phyloP scores from a whole-genome alignment of 352 stramenopile genomes.

The Phytophthora idaei region DNA sequence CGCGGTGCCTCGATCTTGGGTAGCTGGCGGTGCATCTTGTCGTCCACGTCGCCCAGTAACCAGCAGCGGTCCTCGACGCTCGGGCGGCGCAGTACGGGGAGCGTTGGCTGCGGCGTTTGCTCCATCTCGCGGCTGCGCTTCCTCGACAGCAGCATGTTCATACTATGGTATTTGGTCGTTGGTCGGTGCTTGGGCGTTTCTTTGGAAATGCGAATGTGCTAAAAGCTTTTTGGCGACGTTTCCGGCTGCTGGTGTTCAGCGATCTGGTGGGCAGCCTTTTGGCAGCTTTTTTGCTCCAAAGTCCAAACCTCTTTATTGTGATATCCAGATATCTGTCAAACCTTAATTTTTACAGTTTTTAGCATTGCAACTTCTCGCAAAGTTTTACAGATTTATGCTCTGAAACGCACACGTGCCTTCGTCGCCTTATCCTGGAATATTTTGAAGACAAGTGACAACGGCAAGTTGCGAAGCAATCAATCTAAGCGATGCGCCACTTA shows the following conservation, averaged over 20 bases:
- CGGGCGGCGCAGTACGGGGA: conserved; percentile 35
- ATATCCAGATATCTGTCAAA: neutral
- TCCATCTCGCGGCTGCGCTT: conserved; percentile 49
- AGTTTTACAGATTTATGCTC: neutral
- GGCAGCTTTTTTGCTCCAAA: conserved; percentile 12
- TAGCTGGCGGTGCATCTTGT: conserved; percentile 15
- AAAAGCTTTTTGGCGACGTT: conserved; percentile 20
- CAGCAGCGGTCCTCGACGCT: conserved; percentile 43
- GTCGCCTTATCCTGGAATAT: conserved; percentile 5
- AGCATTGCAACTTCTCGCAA: neutral
- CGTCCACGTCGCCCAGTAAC: conserved; percentile 45
- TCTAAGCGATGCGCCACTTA: too few species aligned
- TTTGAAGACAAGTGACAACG: neutral
- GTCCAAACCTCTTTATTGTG: conserved; percentile 13
- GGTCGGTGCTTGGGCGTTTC: conserved; percentile 12
- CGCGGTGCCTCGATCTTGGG: conserved; percentile 18
- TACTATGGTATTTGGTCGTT: neutral
- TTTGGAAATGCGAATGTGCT: conserved; percentile 19
- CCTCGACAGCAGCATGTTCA: conserved; percentile 56
- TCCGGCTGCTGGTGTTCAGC: conserved; percentile 7
- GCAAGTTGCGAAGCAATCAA: neutral
- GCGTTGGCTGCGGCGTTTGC: conserved; percentile 13
- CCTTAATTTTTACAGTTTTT: too few species aligned
- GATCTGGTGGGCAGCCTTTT: conserved; percentile 8
- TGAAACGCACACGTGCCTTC: neutral